Evolutionary conservation across 1,284 basidiomycete species (phyloP).

Genomic region (Microbotryum violaceum): DNA sequence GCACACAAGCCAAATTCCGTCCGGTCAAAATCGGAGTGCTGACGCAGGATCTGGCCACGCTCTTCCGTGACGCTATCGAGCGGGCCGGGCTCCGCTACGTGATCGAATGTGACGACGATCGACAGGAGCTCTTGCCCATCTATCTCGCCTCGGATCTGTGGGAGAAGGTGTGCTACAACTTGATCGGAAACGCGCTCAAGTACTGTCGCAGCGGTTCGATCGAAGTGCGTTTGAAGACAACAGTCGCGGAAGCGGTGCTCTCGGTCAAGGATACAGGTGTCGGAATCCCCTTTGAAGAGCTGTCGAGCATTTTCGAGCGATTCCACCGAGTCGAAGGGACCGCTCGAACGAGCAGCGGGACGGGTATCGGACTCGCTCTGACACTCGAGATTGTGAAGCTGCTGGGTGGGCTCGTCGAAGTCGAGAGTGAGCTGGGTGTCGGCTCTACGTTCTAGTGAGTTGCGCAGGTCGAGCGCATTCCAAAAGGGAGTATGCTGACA

Average conservation of each 20-base stretch:
- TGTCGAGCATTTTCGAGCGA: conserved; percentile 37
- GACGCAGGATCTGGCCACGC: conserved; percentile 42
- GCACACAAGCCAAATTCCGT: conserved; percentile 40
- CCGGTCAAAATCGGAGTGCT: conserved; percentile 41
- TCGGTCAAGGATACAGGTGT: conserved; percentile 43
- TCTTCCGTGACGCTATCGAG: conserved; percentile 41
- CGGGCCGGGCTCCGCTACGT: conserved; percentile 38
- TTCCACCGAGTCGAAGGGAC: conserved; percentile 42
- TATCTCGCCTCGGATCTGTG: conserved; percentile 43
- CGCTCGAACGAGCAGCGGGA: conserved; percentile 41
- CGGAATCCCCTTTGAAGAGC: conserved; percentile 42
- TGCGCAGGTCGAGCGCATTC: not conserved
- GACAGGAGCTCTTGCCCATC: conserved; percentile 33
- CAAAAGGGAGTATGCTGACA: not conserved
- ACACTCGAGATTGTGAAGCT: conserved; percentile 42
- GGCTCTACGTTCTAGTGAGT: conserved; percentile 29
- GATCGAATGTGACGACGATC: conserved; percentile 40
- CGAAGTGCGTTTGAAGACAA: conserved; percentile 21
- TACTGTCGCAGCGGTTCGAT: conserved; percentile 30
- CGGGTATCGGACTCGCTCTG: conserved; percentile 42
- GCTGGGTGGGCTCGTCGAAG: conserved; percentile 43
- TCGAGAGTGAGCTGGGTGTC: conserved; percentile 33
- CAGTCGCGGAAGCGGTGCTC: conserved; percentile 26
- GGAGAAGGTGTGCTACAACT: conserved; percentile 45
- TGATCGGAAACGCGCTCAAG: conserved; percentile 42